Evolutionary conservation across 305 asterid species (phyloP).

Genomic region (Solanum hybrid): DNA sequence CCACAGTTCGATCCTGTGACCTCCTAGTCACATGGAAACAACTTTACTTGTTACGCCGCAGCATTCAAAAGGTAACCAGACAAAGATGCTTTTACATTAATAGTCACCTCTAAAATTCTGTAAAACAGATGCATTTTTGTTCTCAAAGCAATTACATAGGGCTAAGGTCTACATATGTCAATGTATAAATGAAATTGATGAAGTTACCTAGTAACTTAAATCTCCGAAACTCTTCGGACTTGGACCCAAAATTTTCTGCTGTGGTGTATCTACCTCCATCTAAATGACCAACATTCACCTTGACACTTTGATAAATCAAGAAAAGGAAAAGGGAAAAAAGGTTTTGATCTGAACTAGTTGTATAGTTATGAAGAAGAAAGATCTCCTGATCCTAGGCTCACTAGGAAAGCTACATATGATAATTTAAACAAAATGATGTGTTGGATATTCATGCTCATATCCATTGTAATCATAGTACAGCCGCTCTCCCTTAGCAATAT

Average conservation of each 20-base stretch:
- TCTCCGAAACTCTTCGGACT: not conserved
- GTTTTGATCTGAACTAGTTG: constrained; percentile 1
- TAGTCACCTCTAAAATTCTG: not conserved
- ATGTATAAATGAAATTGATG: not conserved
- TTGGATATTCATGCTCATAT: constrained; percentile 78
- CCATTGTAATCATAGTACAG: constrained; percentile 85
- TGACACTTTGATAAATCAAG: not conserved
- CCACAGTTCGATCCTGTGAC: not conserved
- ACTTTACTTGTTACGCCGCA: not conserved
- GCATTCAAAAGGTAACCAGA: not conserved
- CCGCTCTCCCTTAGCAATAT: constrained; percentile 73
- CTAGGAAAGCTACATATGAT: constrained; percentile 8
- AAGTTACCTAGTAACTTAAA: not conserved
- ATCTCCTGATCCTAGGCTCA: constrained; percentile 17
- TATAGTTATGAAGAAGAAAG: constrained; percentile 8
- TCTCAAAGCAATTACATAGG: not conserved
- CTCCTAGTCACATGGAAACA: not conserved
- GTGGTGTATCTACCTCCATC: not conserved
- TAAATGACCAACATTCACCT: not conserved
- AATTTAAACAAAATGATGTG: constrained; percentile 59
- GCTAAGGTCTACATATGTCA: not conserved
- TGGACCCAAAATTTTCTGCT: not conserved
- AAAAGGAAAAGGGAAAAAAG: not conserved
- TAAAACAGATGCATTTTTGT: not conserved
- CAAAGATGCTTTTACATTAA: not conserved